phyloP scores from a whole-genome alignment of 2,329 filamentous ascomycete genomes.

The Aspergillus versicolor region DNA sequence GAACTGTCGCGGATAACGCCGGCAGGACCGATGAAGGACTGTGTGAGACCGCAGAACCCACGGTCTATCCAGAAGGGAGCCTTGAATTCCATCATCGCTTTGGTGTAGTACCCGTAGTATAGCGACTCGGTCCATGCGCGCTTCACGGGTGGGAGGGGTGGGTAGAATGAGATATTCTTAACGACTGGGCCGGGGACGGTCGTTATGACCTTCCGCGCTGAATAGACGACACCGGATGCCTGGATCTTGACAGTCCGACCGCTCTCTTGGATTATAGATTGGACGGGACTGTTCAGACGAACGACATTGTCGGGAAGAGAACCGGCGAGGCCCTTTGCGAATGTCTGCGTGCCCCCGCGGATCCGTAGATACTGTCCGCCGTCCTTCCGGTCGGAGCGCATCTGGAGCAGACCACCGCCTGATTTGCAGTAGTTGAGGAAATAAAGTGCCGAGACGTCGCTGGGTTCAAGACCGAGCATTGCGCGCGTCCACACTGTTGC shows the following conservation, averaged over 20 bases:
- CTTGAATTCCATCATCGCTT: conserved; percentile 49
- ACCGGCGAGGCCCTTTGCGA: conserved; percentile 39
- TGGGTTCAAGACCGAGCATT: conserved; percentile 52
- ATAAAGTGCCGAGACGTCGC: conserved; percentile 52
- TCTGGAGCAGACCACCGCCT: conserved; percentile 50
- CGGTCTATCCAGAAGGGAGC: conserved; percentile 47
- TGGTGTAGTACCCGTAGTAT: conserved; percentile 51
- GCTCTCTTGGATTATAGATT: conserved; percentile 4
- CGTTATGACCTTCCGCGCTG: conserved; percentile 49
- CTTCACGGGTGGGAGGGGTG: conserved; percentile 47
- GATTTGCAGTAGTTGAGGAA: conserved; percentile 42
- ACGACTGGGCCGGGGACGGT: conserved; percentile 51
- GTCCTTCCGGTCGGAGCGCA: conserved; percentile 53
- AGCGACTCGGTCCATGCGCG: conserved; percentile 34
- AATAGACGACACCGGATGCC: conserved; percentile 19
- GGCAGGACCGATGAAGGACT: conserved; percentile 49
- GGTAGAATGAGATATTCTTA: conserved; percentile 49
- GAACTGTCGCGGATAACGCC: conserved; percentile 49
- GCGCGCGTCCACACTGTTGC: conserved; percentile 50
- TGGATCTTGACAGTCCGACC: background rate
- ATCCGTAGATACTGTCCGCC: conserved; percentile 56
- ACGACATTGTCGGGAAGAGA: conserved; percentile 27
- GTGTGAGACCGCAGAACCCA: conserved; percentile 48
- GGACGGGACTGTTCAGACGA: conserved; percentile 12
- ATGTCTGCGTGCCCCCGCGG: conserved; percentile 47